Base-by-base conservation (phyloP, 1,284 basidiomycete species). In the Cryptococcus deneoformans region DNA sequence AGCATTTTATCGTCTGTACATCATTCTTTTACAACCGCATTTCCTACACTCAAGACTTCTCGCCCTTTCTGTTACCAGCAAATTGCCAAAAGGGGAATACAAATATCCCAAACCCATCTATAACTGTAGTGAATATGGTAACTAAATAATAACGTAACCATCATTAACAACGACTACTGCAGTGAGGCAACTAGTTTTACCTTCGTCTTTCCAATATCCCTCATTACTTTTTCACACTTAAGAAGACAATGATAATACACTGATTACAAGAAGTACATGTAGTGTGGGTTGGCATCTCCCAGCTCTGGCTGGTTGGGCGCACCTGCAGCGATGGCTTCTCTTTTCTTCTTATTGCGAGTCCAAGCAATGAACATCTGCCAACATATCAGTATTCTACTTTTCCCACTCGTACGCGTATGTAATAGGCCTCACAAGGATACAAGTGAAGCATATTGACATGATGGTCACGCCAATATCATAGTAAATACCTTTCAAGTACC, bases 271-370 rank as follows among this genome's bases (percentile, higher is more conserved):
- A 50, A 58, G 24, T 52, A 67, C 51, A 38, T 39, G 52, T 61
- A 68, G 50, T 68, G 64, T 34, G 64, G 64, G 49, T 68, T 68
- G 24, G 54, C 46, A 43, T 68, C 64, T 20, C 66, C 66, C 16
- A 66, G 50, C 42, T 61, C 59, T 24, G 62, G 66, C 46, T 62
- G 54, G 46, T 68, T 60, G 6, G 38, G 34, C 8, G 66, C 66
- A 40, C 66, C 66, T 6, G 56, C 55, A 24, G 58, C 60, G n/a
- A 66, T 55, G 16, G 46, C 46, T 20, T 50, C 59, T 5, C 56
- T 35, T 52, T 61, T 61, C 40, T 58, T 58, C 52, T 67, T 67
- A 42, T 45, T 43, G 12, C 14, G 2, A 20, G 7, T 46, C 44
- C 52, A 53, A 10, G 47, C 47, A 36, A 29, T 29, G n/a, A 29